phyloP scores from a whole-genome alignment of 2,329 filamentous ascomycete genomes.

The Zymoseptoria ardabiliae region DNA sequence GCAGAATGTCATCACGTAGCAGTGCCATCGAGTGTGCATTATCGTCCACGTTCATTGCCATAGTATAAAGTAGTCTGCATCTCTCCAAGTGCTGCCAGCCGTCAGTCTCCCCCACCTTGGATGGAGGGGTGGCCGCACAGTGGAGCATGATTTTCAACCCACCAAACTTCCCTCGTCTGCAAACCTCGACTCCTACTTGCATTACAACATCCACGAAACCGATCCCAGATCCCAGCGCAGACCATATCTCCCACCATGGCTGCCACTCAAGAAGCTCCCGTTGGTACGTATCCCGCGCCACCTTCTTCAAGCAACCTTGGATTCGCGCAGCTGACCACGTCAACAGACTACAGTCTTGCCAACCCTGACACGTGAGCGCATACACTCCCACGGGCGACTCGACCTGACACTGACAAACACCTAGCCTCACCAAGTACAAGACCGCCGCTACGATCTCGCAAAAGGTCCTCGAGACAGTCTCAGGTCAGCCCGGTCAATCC shows the following conservation, averaged over 20 bases:
- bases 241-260: not conserved
- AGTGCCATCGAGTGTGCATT: not conserved
- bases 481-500: constrained; percentile 39
- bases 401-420: constrained; percentile 85
- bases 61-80: not conserved
- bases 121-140: no score
- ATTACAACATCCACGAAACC: not conserved
- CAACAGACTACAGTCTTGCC: constrained; percentile 30
- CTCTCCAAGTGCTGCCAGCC: not conserved
- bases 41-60: not conserved
- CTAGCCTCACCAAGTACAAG: constrained; percentile 99
- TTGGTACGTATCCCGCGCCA: constrained; percentile 17
- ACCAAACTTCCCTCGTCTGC: not conserved
- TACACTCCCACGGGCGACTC: constrained; percentile 1
- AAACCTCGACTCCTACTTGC: not conserved
- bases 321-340: not conserved
- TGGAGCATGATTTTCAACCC: not conserved
- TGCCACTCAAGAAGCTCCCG: constrained; percentile 19
- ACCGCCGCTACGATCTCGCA: constrained; percentile 90
- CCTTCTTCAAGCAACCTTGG: not conserved
- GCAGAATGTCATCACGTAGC: not conserved
- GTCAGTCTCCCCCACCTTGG: not conserved
- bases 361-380: constrained; percentile 32
- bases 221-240: not conserved
- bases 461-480: constrained; percentile 84